Evolutionary conservation across 139 green algal species (phyloP), one percentile per base, ranked within the genome.

Genomic region (Tetradesmus lagerheimii): DNA sequence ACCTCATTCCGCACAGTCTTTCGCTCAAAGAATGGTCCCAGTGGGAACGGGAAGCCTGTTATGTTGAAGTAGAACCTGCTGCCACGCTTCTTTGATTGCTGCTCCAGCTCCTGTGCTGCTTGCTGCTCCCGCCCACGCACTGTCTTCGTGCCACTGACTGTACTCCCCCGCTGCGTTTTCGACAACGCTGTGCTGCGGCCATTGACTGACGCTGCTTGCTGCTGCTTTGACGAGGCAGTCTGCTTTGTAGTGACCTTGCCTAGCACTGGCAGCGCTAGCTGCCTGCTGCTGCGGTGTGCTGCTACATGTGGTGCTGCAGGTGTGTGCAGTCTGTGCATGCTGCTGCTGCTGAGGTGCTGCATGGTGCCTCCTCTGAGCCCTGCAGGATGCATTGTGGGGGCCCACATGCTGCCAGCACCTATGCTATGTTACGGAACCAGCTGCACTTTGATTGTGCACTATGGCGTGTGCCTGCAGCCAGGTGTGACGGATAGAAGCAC

Each of bases 41-140:
- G 89, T 0, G 97, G 97, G 74, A 99, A 99, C 4, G 97, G 97
- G 80, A 98, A 99, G 0, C 97, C 97, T 3, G 96, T 99, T 41
- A 98, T 23, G 83, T 96, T 95, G 38, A 94, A 57, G 57, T 97
- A 96, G 53, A 92, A 93, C 53, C 90, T 86, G 66, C 88, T 89
- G 80, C 80, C 87, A 34, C 39, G 38, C 23, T 39, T 45, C 18
- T 47, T 37, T 43, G 37, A 39, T 27, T 62, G 29, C 64, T 39
- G 38, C 64, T 88, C 64, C 83, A 81, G 62, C 83, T 88, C 64
- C 62, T 88, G 62, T 20, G 35, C 37, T 47, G 76, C 76, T 64
- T 43, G 83, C 62, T 79, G 83, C 45, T 64, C 25, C 53, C 39
- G 45, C 4, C 79, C 80, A 27, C 37, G 64, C 4, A 86, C 80